Evolutionary conservation across 345 rosid species (phyloP).

Genomic region (Populus tremula): DNA sequence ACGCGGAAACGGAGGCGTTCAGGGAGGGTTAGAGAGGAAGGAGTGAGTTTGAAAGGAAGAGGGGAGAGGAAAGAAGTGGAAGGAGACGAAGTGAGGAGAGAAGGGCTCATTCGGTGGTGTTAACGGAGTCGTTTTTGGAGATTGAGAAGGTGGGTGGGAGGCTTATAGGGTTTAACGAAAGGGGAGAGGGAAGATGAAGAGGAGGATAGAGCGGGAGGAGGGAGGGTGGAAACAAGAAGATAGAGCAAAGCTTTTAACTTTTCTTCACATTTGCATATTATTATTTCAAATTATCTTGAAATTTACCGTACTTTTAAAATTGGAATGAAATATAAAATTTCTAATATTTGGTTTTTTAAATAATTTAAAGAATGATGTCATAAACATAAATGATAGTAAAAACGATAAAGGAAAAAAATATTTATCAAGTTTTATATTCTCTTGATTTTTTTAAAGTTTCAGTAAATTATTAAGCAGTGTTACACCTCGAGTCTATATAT

Average conservation of each 20-base stretch:
- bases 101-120: constrained; percentile 19
- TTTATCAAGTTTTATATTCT: too few relatives aligned
- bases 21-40: constrained; percentile 19
- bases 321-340: too few relatives aligned
- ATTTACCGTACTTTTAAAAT: too few relatives aligned
- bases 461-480: too few relatives aligned
- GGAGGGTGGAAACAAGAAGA: not conserved
- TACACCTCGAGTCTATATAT: too few relatives aligned
- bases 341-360: too few relatives aligned
- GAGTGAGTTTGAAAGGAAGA: constrained; percentile 1
- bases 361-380: too few relatives aligned
- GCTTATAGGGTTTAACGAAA: constrained; percentile 23
- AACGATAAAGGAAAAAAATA: too few relatives aligned
- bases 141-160: not conserved
- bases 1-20: constrained; percentile 17
- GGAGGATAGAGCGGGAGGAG: not conserved
- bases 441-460: too few relatives aligned
- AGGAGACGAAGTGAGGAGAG: constrained; percentile 11
- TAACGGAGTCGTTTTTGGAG: not conserved
- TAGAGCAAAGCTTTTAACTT: not conserved
- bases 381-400: too few relatives aligned
- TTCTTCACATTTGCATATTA: too few relatives aligned
- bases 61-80: constrained; percentile 12
- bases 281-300: too few relatives aligned
- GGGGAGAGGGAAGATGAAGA: not conserved